These are phyloP conservation scores for Rhizophagus sp. DNA, from an alignment of 192 early-diverging fungal species.

Conservation along the genomic window DNA sequence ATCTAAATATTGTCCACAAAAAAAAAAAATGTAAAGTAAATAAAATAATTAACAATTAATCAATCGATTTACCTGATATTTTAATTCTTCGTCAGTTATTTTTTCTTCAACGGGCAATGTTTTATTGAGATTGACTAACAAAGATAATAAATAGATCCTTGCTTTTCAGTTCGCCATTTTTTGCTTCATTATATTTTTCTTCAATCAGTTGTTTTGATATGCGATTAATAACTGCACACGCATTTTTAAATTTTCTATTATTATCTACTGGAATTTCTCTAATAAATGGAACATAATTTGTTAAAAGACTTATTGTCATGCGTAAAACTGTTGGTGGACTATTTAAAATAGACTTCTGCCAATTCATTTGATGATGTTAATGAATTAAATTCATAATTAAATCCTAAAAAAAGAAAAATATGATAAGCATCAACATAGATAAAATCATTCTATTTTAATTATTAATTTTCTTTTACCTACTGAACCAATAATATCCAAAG, in stretches of 20 bases:
- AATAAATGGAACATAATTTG: slow-evolving; percentile 29
- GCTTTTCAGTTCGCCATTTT: slow-evolving; percentile 10
- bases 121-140: slow-evolving; percentile 46
- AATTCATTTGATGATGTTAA: slow-evolving; percentile 42
- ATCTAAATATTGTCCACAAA: not conserved
- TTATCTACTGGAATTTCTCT: slow-evolving; percentile 31
- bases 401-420: slow-evolving; percentile 29
- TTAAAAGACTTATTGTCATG: slow-evolving; percentile 35
- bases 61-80: slow-evolving; percentile 47
- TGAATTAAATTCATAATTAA: slow-evolving; percentile 50
- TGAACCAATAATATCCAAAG: slow-evolving; percentile 49
- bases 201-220: slow-evolving; percentile 41
- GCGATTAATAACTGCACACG: slow-evolving; percentile 35
- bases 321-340: not conserved
- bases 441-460: too few species aligned
- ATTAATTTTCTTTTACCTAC: slow-evolving; percentile 28
- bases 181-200: slow-evolving; percentile 36
- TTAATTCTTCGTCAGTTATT: slow-evolving; percentile 46
- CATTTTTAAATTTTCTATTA: not conserved
- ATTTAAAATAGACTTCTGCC: slow-evolving; percentile 35
- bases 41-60: too few species aligned
- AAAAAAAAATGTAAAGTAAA: too few species aligned
- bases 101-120: slow-evolving; percentile 39
- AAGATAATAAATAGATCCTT: slow-evolving; percentile 53
- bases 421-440: not conserved